Evolutionary conservation across 2,329 filamentous ascomycete genomes (phyloP), one percentile per base, ranked within the genome.

Genomic region (Huntiella omanensis): DNA sequence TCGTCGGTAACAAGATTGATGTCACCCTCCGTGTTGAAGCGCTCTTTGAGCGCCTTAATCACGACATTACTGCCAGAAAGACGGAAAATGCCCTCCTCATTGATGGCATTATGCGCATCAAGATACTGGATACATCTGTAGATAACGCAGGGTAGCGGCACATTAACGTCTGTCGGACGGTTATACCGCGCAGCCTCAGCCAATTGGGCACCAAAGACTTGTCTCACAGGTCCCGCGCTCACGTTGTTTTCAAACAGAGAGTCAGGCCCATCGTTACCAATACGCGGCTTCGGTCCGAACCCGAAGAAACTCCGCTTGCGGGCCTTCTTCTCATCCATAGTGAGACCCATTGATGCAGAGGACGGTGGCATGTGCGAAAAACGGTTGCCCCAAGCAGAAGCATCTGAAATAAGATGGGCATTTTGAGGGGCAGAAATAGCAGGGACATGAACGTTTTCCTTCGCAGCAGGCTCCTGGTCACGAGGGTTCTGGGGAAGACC

Each of bases 111-210:
- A 64, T 87, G 87, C 5, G 75, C 72, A 53, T 84, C 80, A 13
- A 98, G 70, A 59, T 94, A 98, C 60, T 96, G 84, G 51, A 98
- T 83, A 58, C 86, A 95, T 48, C 91, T 80, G 63, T 92, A 98
- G 6, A 96, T 84, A 2, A 98, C 91, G 5, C 88, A 83, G 1
- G 91, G 91, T 22, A 98, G 66, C 22, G 82, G 78, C 5, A 85
- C 76, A 50, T 77, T 73, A 39, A 83, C 69, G 48, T 85, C 83
- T 10, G 67, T 62, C 0, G 86, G 87, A 10, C 77, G 70, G 54
- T 83, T 87, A 57, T 74, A 83, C 50, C 83, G 76, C 5, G 94
- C 87, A 19, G 91, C 91, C 56, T 96, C 88, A 6, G 76, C 76
- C 45, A 98, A 65, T 4, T 84, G 75, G 32, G 83, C 80, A 2